Evolutionary conservation across 345 rosid species (phyloP), one percentile per base, ranked within the genome.

Genomic region (Eucalyptus guilfoylei): DNA sequence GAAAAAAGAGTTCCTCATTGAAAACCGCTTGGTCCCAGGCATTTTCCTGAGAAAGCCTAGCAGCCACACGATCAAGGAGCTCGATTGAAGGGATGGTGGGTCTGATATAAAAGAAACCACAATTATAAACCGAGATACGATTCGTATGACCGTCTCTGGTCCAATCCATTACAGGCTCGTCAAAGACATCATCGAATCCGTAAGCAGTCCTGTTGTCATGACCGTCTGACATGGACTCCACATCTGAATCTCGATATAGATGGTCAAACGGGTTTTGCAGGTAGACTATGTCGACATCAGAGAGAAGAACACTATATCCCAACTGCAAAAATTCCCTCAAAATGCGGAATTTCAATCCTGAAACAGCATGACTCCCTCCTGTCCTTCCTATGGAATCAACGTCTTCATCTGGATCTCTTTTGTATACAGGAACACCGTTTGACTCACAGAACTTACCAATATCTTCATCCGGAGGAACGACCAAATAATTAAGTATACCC

Each of bases 281-380:
- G 88, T 89, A 91, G 5, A 93, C 91, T 47, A 93, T 90, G 80
- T 93, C 95, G 40, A 91, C 86, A 83, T 93, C 95, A 2, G 94
- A 93, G 87, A 93, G 94, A 87, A 93, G 94, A 86, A 93, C 93
- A 50, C 92, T 91, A 87, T 93, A 93, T 4, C 95, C 95, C 83
- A 93, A 88, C 92, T 92, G 95, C 92, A 93, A 88, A 87, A 93
- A 93, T 88, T 93, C 95, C 89, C 95, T 92, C 89, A 93, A 86
- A 44, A 92, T 87, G 15, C 88, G 93, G 45, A 93, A 93, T 87
- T 93, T 93, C 90, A 93, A 89, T 67, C 92, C 95, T 7, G 95
- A 93, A 44, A 93, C 94, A 40, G 94, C 93, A 86, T 88, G 93
- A 72, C 88, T 92, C 49, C 92, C 91, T 83, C 93, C 93, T 14